Base-by-base conservation (phyloP, 1,139 yeast species). In the Wickerhamomyces sp. region DNA sequence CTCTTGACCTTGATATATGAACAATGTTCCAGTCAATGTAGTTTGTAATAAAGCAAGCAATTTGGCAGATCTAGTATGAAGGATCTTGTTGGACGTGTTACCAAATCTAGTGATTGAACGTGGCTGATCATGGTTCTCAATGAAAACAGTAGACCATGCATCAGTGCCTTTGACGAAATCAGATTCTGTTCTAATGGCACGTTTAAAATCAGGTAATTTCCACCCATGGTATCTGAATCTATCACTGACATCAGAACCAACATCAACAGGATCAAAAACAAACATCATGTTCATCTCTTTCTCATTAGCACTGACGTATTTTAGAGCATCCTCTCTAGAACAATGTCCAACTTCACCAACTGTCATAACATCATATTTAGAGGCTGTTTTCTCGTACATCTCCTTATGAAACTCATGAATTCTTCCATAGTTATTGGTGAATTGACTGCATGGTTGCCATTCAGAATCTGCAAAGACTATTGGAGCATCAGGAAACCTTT, bases 91-190 rank as follows among this genome's bases (percentile, higher is more conserved):
- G 33, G 69, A 56, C 42, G 67, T 70, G 57, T 72, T 68, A 40
- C 78, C 81, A 54, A 77, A 78, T 52, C 83, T 67, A 14, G 80
- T 64, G 31, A 77, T 69, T 26, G 73, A 66, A 53, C 84, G 68
- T 11, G 83, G 75, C 52, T 75, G 81, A 61, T 79, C 84, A 57
- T 79, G 84, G 58, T 79, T 79, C 60, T 79, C 84, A 47, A 72
- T 60, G 61, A 73, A 78, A 10, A 68, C 72, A 18, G 84, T 72
- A n/a, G 77, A 64, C 84, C 84, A 79, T n/a, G 79, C 80, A 56
- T 76, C 82, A 6, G 76, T 69, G 9, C 72, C 74, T 43, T 73
- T 70, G 44, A 70, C 66, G 53, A 73, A 74, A 10, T 61, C 64
- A 56, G 60, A 61, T 45, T 60, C 58, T 18, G 51, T 60, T 41